Evolutionary conservation across 1,139 yeast genomes (phyloP).

Genomic region (Yarrowia galli): DNA sequence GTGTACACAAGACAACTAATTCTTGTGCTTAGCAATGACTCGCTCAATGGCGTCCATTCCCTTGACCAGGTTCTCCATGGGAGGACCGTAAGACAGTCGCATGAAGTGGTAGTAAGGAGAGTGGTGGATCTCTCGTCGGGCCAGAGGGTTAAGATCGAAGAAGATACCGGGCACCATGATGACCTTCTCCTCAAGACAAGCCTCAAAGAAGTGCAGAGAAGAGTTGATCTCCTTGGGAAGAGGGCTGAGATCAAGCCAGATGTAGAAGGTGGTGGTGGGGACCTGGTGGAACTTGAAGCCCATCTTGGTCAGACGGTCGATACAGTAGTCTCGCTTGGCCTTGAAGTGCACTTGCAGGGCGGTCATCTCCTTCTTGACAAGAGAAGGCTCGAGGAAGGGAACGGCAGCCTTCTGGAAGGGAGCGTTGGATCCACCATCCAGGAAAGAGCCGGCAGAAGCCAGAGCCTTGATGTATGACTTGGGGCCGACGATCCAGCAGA

Average conservation of each 20-base stretch:
- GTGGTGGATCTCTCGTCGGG: slow-evolving; percentile 66
- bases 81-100: slow-evolving; percentile 73
- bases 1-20: neutral
- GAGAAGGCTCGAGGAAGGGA: slow-evolving; percentile 62
- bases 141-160: slow-evolving; percentile 70
- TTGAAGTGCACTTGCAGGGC: slow-evolving; percentile 69
- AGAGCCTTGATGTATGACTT: slow-evolving; percentile 66
- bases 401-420: slow-evolving; percentile 72
- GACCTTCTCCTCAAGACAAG: slow-evolving; percentile 67
- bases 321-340: slow-evolving; percentile 66
- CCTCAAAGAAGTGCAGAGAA: slow-evolving; percentile 72
- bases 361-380: slow-evolving; percentile 63
- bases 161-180: slow-evolving; percentile 74
- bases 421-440: slow-evolving; percentile 73
- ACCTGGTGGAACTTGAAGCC: slow-evolving; percentile 63
- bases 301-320: slow-evolving; percentile 61
- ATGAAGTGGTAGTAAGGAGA: slow-evolving; percentile 71
- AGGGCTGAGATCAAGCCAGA: slow-evolving; percentile 67
- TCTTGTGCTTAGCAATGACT: slow-evolving; percentile 54
- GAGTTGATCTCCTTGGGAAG: slow-evolving; percentile 67
- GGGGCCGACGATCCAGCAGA: slow-evolving; percentile 73
- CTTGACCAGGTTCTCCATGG: slow-evolving; percentile 58
- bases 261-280: slow-evolving; percentile 70
- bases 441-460: slow-evolving; percentile 67
- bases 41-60: slow-evolving; percentile 75